Evolutionary conservation across 345 rosid genomes (phyloP), one percentile per base, ranked within the genome.

Genomic region (Clarkia xantiana): DNA sequence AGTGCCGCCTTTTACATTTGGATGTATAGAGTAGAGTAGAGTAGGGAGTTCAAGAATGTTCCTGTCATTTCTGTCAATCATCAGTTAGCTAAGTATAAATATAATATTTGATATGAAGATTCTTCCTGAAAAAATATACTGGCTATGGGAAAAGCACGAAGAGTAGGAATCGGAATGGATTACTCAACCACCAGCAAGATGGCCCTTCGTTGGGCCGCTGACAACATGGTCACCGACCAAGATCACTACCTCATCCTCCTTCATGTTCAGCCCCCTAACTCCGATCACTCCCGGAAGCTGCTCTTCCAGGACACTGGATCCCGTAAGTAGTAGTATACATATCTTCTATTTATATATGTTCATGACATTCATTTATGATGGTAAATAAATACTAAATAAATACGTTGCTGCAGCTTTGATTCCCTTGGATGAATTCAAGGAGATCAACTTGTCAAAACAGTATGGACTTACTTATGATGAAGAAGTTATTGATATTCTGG

Each of bases 321-420:
- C 16, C 78, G 82, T 76, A 70, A 1, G 22, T 51, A 6, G 40
- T 40, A 14, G 22, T 14, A 18, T 42, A 3, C 16, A n/a, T n/a
- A n/a, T n/a, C n/a, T n/a, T n/a, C n/a, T n/a, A n/a, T n/a, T n/a
- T n/a, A n/a, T n/a, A n/a, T n/a, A n/a, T n/a, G n/a, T n/a, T n/a
- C n/a, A n/a, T n/a, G n/a, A n/a, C n/a, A n/a, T n/a, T n/a, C n/a
- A n/a, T n/a, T n/a, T n/a, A n/a, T n/a, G n/a, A 4, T 12, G 16
- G 9, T 6, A 40, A 14, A 16, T 16, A 17, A 14, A 9, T 53
- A 51, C 16, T 55, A 50, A n/a, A n/a, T n/a, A n/a, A n/a, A n/a
- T n/a, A n/a, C n/a, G n/a, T n/a, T n/a, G n/a, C n/a, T n/a, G 40
- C 75, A 75, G 80, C 80, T 53, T 58, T 75, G 14, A 64, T 75